These are phyloP conservation scores for Populus davidiana DNA, from an alignment of 345 rosid genomes.

Conservation along the genomic window DNA sequence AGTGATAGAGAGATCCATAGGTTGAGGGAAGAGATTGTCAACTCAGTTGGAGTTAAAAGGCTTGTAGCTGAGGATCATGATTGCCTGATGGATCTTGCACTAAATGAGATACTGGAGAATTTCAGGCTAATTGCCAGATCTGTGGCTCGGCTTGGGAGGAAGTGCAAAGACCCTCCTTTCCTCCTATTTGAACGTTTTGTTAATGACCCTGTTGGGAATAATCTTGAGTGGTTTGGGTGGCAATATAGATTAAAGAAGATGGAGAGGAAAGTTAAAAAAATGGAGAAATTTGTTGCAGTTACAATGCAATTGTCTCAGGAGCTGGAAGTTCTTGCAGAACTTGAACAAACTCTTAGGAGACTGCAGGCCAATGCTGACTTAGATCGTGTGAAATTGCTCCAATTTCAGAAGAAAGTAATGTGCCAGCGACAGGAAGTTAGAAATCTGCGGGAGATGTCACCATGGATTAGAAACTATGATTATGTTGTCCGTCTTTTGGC, in stretches of 20 bases:
- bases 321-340: constrained; percentile 61
- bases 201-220: constrained; percentile 38
- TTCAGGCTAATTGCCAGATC: constrained; percentile 41
- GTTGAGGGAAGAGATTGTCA: constrained; percentile 45
- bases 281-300: constrained; percentile 49
- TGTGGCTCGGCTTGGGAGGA: constrained; percentile 50
- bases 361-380: constrained; percentile 37
- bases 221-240: constrained; percentile 55
- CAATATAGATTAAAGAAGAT: constrained; percentile 54
- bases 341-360: constrained; percentile 60
- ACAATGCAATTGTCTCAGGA: constrained; percentile 53
- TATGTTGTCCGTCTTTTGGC: constrained; percentile 49
- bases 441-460: constrained; percentile 53
- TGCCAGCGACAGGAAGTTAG: constrained; percentile 55
- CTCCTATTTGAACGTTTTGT: constrained; percentile 44
- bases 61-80: constrained; percentile 49
- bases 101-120: constrained; percentile 50
- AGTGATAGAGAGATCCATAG: constrained; percentile 39
- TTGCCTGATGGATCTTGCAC: constrained; percentile 53
- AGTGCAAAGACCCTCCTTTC: constrained; percentile 46
- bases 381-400: constrained; percentile 40
- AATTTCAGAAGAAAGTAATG: constrained; percentile 52
- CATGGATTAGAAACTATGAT: constrained; percentile 58
- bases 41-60: constrained; percentile 41
- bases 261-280: constrained; percentile 66